Percentiles rank a stretch among this genome's conserved stretches.
These are phyloP conservation scores for Ceratorhiza oryzae-sativae DNA, from an alignment of 1,284 basidiomycete species.

Conservation along the genomic window DNA sequence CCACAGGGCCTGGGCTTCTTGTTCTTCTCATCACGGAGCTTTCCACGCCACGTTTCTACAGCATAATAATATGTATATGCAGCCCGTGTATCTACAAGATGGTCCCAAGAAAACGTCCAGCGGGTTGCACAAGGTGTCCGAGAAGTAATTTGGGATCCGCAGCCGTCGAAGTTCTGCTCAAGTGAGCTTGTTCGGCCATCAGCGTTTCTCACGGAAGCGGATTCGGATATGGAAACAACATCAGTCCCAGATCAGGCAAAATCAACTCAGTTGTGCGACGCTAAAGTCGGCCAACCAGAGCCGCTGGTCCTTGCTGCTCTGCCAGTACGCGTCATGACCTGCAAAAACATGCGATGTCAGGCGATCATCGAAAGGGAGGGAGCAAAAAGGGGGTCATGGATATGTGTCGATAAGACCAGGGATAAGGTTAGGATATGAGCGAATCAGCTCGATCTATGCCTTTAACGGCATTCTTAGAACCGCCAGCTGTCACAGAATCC, in stretches of 20 bases:
- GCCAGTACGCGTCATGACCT: slow-evolving; percentile 24
- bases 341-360: background rate
- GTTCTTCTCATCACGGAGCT: slow-evolving; percentile 16
- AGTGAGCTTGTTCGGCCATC: slow-evolving; percentile 20
- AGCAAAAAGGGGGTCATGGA: background rate
- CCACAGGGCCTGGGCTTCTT: slow-evolving; percentile 16
- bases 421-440: background rate
- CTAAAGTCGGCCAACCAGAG: slow-evolving; percentile 33
- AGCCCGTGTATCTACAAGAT: slow-evolving; percentile 12
- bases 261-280: slow-evolving; percentile 35
- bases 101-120: background rate
- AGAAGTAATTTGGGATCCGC: background rate
- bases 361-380: background rate
- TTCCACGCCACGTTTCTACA: slow-evolving; percentile 3
- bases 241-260: slow-evolving; percentile 2
- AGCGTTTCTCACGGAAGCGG: slow-evolving; percentile 26
- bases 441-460: background rate
- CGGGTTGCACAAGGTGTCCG: too few species aligned
- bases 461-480: background rate
- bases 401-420: background rate
- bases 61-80: background rate
- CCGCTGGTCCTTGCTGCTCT: slow-evolving; percentile 22
- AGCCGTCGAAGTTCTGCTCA: background rate
- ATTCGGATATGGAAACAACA: background rate
- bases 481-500: background rate